Percentiles rank a stretch among this genome's conserved stretches.
These are phyloP conservation scores for Monilinia laxa DNA, from an alignment of 2,329 filamentous ascomycete species.

Conservation along the genomic window DNA sequence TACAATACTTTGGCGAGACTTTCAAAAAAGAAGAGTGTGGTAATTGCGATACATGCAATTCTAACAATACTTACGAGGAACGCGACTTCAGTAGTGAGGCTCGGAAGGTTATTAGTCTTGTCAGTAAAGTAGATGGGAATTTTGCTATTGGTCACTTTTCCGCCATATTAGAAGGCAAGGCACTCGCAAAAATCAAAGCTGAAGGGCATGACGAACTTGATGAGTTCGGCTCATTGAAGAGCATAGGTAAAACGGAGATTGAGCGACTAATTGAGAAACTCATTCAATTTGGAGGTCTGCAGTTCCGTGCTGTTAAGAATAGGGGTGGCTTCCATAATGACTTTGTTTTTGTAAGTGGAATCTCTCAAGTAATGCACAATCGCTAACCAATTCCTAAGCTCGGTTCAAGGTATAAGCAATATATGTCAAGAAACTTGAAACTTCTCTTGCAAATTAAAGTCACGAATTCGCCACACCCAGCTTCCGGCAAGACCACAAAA, in stretches of 20 bases:
- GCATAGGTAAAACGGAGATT: slow-evolving; percentile 71
- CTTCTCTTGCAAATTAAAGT: slow-evolving; percentile 37
- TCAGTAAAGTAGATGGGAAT: slow-evolving; percentile 55
- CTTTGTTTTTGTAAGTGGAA: slow-evolving; percentile 63
- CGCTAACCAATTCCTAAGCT: slow-evolving; percentile 40
- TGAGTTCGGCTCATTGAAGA: slow-evolving; percentile 66
- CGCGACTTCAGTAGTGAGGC: slow-evolving; percentile 77
- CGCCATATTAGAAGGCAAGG: slow-evolving; percentile 76
- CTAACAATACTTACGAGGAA: slow-evolving; percentile 66
- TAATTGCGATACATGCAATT: slow-evolving; percentile 87
- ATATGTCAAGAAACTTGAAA: slow-evolving; percentile 34
- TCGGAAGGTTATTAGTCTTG: slow-evolving; percentile 65
- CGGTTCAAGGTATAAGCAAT: slow-evolving; percentile 35
- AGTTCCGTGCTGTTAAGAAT: slow-evolving; percentile 68
- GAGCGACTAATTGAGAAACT: slow-evolving; percentile 76
- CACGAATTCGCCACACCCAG: slow-evolving; percentile 31
- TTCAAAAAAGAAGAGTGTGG: slow-evolving; percentile 73
- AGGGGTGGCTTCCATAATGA: slow-evolving; percentile 65
- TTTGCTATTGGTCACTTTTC: slow-evolving; percentile 78
- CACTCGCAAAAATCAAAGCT: slow-evolving; percentile 53
- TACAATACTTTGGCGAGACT: slow-evolving; percentile 89
- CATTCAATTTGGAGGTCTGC: slow-evolving; percentile 69
- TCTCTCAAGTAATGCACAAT: not conserved
- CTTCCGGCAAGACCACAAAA: slow-evolving; percentile 41
- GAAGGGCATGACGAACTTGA: slow-evolving; percentile 43